Base-by-base conservation (phyloP, 805 yeast species). In the Saccharomycopsis oosterbeekiorum region DNA sequence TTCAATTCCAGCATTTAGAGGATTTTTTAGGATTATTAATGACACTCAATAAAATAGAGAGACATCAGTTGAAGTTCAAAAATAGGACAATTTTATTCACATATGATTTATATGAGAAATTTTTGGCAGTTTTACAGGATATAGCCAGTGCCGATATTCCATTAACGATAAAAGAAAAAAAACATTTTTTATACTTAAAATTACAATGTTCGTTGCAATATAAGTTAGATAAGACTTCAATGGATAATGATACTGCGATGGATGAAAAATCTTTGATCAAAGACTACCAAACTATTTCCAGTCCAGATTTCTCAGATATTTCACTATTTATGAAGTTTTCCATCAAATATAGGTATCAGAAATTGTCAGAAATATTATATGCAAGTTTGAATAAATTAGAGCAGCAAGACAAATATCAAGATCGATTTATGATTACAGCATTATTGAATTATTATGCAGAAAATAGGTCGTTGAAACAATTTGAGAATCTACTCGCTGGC, bases 1-100 rank as follows among this genome's bases (percentile, higher is more conserved):
- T 63, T 11, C 24, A 57, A 42, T n/a, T 55, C 10, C 47, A 37
- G 12, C 65, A 63, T 55, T 57, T 61, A 34, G 65, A 63, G 17
- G 56, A 63, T 55, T 56, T 63, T 6, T 14, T 62, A 4, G 40
- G 55, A 19, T 41, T 55, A 4, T 54, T 60, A 29, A 51, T 62
- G 63, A 60, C 58, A 39, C 37, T 59, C 12, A 37, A 62, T 26
- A 36, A 21, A 19, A 36, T 39, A 19, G 53, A 47, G 8, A 47
- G 53, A 14, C 29, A 47, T 24, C 53, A 47, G 11, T 21, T 47
- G 26, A 42, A 51, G 14, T 43, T 57, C 14, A 39, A 34, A 42
- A 24, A 26, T 41, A 21, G 12, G 17, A 24, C 15, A 3, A 12
- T 17, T 14, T 9, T 26, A 17, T 34, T 55, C 26, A 12, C 40